These are phyloP conservation scores for Durusdinium trenchii DNA, from an alignment of 73 alveolate species.

Conservation along the genomic window DNA sequence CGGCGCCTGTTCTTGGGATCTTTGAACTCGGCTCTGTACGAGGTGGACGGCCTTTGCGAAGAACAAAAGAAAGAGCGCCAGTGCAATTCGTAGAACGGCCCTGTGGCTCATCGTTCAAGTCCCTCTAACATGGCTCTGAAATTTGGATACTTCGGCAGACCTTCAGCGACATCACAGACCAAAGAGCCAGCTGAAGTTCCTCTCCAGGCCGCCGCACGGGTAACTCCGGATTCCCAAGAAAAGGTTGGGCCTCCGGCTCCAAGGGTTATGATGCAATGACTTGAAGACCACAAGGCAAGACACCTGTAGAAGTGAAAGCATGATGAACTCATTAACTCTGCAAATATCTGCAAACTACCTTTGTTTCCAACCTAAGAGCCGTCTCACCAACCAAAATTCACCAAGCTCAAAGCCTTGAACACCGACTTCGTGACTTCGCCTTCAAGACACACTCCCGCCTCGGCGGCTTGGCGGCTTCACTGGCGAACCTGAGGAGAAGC, in stretches of 20 bases:
- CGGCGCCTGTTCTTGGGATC: slow-evolving; percentile 67
- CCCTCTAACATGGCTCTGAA: neutral
- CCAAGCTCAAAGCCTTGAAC: neutral
- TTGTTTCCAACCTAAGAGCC: neutral
- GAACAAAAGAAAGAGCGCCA: neutral
- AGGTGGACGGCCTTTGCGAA: slow-evolving; percentile 34
- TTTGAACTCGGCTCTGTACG: slow-evolving; percentile 31
- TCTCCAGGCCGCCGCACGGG: neutral
- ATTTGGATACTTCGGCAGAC: neutral
- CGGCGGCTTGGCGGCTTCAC: slow-evolving; percentile 29
- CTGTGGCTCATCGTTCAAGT: neutral
- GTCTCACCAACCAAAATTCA: neutral
- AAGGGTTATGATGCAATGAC: neutral
- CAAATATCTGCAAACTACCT: neutral
- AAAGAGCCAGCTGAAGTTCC: neutral
- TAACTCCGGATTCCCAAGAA: slow-evolving; percentile 1
- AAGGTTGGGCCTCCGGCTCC: slow-evolving; percentile 21
- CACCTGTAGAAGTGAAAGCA: neutral
- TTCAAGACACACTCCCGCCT: neutral
- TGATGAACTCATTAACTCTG: neutral
- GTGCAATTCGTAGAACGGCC: neutral
- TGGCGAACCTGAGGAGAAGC: neutral
- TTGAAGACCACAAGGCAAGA: neutral
- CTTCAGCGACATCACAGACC: neutral
- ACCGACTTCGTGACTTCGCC: neutral